Base-by-base conservation (phyloP, 2,329 filamentous ascomycete species). In the Cytospora chrysosperma region DNA sequence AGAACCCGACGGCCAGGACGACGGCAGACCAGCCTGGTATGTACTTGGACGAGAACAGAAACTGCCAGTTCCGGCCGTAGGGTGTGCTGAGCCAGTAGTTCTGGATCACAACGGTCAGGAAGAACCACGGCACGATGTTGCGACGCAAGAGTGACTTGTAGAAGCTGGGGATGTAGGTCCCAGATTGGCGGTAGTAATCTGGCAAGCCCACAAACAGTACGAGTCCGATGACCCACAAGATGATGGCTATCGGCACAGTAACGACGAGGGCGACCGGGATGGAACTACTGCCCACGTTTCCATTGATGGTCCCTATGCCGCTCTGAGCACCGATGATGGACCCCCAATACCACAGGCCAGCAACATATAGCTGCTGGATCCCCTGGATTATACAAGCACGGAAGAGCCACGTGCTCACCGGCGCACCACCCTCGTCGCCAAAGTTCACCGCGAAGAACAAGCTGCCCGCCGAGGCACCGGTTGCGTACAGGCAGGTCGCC, bases 111-210 rank as follows among this genome's bases (percentile, higher is more conserved):
- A 89, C 84, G 3, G 84, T 81, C 64, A 86, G 75, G 73, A 88
- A 85, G 76, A 88, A 89, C 87, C 87, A 89, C n/a, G 87, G 76
- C 49, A 89, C 81, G 65, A 89, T 85, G 74, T 88, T 88, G 62
- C 87, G 82, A 52, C 85, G 80, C 66, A 82, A 78, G 15, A 89
- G 78, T 2, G 85, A 84, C 58, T 77, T 79, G 75, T 89, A 89
- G 77, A 90, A 89, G 19, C 83, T 85, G 0, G 87, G 87, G 1
- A 89, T 83, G 52, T 80, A 81, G 64, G 86, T 87, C 0, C 87
- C 87, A 15, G 79, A 76, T 70, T 88, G 85, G 55, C 84, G 85
- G 74, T 90, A 90, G 76, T 86, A 89, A 68, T 84, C 83, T 5
- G 87, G 87, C 12, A 90, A 78, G 15, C 86, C 87, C 51, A 85